Base-by-base conservation (phyloP, 192 early-diverging fungal species). In the Coemansia sp. region DNA sequence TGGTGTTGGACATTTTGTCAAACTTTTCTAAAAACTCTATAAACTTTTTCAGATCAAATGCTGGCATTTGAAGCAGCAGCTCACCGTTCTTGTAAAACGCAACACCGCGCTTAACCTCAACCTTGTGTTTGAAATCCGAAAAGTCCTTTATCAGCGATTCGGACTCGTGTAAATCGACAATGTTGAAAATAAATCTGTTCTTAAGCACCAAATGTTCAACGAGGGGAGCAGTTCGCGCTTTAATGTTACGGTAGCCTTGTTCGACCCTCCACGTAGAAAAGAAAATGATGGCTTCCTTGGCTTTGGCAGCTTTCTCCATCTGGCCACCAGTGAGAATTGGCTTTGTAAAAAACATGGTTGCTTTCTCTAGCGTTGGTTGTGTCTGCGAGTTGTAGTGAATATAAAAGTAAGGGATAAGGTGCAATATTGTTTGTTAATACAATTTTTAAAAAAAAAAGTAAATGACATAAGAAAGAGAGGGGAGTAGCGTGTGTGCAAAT, bases 71-170 rank as follows among this genome's bases (percentile, higher is more conserved):
- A 18, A 26, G 37, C 22, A 50, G 43, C 2, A 64, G 48, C n/a
- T 32, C 48, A 3, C 53, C 53, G 4, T 23, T 50, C 5, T 64
- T 64, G 20, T 55, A 55, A 27, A 56, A 64, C 5, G 46, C 61
- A 7, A 64, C 36, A 9, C 61, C 61, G 24, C 43, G 32, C 17
- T 15, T 9, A 7, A 38, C 35, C 20, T 26, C 56, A 10, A 64
- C 41, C 9, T 32, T 11, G 11, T 5, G 6, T 32, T 32, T 32
- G 30, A 11, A 5, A 32, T 5, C 6, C 11, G 30, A 32, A 32
- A 32, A 32, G 30, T 32, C 30, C 30, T 32, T 32, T 32, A 32
- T 8, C 30, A 32, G n/a, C n/a, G n/a, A 32, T 5, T 32, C 11
- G 30, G 30, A 5, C 11, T 32, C 11, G 5, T 32, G 6, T 11